Evolutionary conservation across 2,329 filamentous ascomycete species (phyloP), one percentile per base, ranked within the genome.

Genomic region (Penicillium concentricum): DNA sequence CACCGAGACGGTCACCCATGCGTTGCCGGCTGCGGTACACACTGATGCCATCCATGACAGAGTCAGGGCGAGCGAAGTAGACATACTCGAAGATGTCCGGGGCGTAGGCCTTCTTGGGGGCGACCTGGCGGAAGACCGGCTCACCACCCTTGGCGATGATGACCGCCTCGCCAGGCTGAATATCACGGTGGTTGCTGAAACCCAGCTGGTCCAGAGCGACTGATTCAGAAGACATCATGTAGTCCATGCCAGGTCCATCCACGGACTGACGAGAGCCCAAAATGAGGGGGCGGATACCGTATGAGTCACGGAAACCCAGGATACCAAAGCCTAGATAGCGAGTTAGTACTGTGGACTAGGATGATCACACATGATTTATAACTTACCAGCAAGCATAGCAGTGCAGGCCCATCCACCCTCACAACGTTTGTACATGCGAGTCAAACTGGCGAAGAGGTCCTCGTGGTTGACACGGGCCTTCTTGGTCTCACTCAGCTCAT

Each of bases 191-290:
- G 69, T 91, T 81, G 34, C 75, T 80, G 77, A 94, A 96, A 16
- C 91, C 91, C 46, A 93, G 86, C 72, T 95, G 91, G 44, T 84
- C 84, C 45, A 96, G 79, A 9, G 91, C 92, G 48, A 96, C 87
- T 9, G 89, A 93, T 75, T 96, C 92, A 0, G 91, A 96, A 1
- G 91, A 91, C 79, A 96, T 85, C 83, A 96, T 91, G 78, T 95
- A 96, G 74, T 96, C 92, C 58, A 76, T 87, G 6, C 85, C 86
- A 5, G 83, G 79, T 35, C 84, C 81, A 38, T 85, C 88, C 15
- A 79, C 74, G 1, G 89, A 91, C 1, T 85, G 82, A 52, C 91
- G 84, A 47, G 86, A 89, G 41, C 92, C 92, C 10, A 96, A 78
- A 45, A 90, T 84, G 62, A 96, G 84, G 3, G 92, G 92, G 13